These are phyloP conservation scores for Salix viminalis DNA, from an alignment of 345 rosid species.

Conservation along the genomic window DNA sequence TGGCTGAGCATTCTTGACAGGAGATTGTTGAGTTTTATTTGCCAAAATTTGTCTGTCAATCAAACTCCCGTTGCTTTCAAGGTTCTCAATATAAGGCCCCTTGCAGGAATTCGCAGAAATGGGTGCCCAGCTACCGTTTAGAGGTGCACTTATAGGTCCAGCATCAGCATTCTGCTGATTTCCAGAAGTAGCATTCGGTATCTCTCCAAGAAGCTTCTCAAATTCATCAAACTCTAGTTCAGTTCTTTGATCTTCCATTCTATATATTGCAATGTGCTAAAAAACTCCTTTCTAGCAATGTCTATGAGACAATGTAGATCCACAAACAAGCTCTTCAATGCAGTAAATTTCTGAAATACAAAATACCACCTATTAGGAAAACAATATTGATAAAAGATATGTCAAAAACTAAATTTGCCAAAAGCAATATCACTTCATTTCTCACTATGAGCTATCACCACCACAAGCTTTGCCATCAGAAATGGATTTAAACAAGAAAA, in stretches of 20 bases:
- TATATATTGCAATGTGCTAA: background rate
- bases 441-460: background rate
- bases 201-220: constrained; percentile 76
- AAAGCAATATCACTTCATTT: background rate
- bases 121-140: constrained; percentile 24
- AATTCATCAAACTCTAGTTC: constrained; percentile 66
- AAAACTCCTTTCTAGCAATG: constrained; percentile 8
- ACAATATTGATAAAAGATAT: background rate
- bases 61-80: constrained; percentile 27
- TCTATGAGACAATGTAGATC: constrained; percentile 20
- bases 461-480: background rate
- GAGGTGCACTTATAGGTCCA: constrained; percentile 23
- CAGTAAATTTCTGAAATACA: constrained; percentile 9
- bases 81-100: constrained; percentile 27
- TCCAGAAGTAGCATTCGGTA: constrained; percentile 69
- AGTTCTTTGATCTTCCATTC: constrained; percentile 55
- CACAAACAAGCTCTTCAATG: constrained; percentile 19
- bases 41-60: constrained; percentile 20
- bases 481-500: background rate
- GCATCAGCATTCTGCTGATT: constrained; percentile 41
- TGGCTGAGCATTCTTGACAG: constrained; percentile 24
- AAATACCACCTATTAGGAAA: background rate
- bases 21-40: constrained; percentile 26
- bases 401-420: background rate
- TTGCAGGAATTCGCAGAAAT: constrained; percentile 36